Conservation (phyloP, 2,329 filamentous ascomycete species). For the Penicillium sp. region DNA sequence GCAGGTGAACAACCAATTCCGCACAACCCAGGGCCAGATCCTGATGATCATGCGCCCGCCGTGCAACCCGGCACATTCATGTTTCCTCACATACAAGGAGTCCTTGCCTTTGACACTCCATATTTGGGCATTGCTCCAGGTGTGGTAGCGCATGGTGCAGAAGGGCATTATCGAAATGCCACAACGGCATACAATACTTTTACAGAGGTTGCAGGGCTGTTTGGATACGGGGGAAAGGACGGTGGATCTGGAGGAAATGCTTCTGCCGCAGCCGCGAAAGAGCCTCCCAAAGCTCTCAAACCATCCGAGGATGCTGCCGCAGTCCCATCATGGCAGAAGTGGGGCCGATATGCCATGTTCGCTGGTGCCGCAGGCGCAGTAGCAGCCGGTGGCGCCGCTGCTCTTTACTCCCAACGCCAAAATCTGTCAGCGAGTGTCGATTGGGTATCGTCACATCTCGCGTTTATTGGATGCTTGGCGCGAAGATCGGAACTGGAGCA, state of each 20-base stretch:
- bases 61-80: constrained; percentile 57
- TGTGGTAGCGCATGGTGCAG: constrained; percentile 60
- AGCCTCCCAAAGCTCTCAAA: constrained; percentile 23
- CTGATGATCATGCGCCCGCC: constrained; percentile 17
- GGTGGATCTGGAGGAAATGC: constrained; percentile 14
- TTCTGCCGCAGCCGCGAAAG: constrained; percentile 9
- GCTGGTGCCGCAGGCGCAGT: constrained; percentile 79
- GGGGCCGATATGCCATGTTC: constrained; percentile 81
- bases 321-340: constrained; percentile 65
- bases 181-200: constrained; percentile 67
- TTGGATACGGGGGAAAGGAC: constrained; percentile 60
- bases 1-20: constrained; percentile 61
- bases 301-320: constrained; percentile 46
- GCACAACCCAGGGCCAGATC: constrained; percentile 28
- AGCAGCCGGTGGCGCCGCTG: constrained; percentile 76
- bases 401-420: constrained; percentile 81
- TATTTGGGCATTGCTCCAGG: constrained; percentile 59
- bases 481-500: constrained; percentile 77
- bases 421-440: constrained; percentile 71
- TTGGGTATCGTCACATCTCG: constrained; percentile 87
- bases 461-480: constrained; percentile 87
- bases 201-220: constrained; percentile 60
- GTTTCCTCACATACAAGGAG: constrained; percentile 89
- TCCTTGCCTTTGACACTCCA: constrained; percentile 92
- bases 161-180: constrained; percentile 78